A percentile compares a stretch with the other conserved stretches of the same genome.
phyloP scores from a whole-genome alignment of 495 filamentous ascomycete genomes.

The Neurospora intermedia region DNA sequence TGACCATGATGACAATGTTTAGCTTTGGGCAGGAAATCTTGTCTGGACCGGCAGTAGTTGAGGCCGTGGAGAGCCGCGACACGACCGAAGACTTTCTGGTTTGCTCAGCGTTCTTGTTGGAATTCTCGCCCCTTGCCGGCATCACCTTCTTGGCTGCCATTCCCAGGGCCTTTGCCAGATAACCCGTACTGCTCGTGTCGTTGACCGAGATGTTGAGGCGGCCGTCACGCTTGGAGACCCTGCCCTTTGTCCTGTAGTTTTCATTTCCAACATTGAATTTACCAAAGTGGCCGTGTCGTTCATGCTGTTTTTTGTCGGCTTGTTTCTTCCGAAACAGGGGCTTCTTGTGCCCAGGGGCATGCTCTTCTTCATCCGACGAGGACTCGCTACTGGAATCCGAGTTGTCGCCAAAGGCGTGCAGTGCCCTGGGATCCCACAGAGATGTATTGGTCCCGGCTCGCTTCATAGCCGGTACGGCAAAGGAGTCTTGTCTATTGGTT shows the following conservation, averaged over 20 bases:
- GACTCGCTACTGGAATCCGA: conserved; percentile 14
- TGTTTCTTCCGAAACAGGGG: conserved; percentile 1
- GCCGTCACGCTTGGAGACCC: conserved; percentile 56
- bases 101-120: background rate
- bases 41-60: conserved; percentile 6
- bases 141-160: conserved; percentile 36
- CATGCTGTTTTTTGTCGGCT: conserved; percentile 1
- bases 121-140: conserved; percentile 9
- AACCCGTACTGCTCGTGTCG: conserved; percentile 53
- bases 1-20: conserved; percentile 72
- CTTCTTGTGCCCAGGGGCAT: background rate
- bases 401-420: conserved; percentile 6
- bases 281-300: conserved; percentile 20
- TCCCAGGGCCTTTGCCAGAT: conserved; percentile 59
- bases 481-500: conserved; percentile 5
- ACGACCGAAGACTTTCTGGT: conserved; percentile 5
- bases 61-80: conserved; percentile 15
- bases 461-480: conserved; percentile 6
- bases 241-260: conserved; percentile 53
- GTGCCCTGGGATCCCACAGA: background rate
- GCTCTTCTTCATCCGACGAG: conserved; percentile 16
- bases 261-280: conserved; percentile 51
- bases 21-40: conserved; percentile 35
- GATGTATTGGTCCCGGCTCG: conserved; percentile 23
- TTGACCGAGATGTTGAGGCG: conserved; percentile 60